Evolutionary conservation across 2,329 filamentous ascomycete species (phyloP), one percentile per base, ranked within the genome.

Genomic region (Neodidymelliopsis sp.): DNA sequence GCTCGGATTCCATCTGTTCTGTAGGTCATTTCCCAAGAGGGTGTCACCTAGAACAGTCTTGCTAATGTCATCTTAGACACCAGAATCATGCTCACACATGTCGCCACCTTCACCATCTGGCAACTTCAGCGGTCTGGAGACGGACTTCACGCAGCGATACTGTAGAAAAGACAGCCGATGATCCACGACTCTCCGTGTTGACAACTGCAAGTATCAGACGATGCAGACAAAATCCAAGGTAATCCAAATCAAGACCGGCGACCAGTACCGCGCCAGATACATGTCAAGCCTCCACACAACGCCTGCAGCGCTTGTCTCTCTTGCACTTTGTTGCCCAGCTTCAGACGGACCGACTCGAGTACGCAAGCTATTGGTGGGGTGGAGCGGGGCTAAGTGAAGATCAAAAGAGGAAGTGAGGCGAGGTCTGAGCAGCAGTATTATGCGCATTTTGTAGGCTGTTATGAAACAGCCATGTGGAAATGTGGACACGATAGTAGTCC

Each of bases 121-220:
- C 16, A 38, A 50, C 22, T 54, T 53, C 41, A 45, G 48, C 1
- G 41, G 47, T 6, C 55, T 69, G 19, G 66, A 70, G 47, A 70
- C 67, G 6, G 67, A 70, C 41, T 70, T 67, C 36, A 70, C 67
- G 2, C 48, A 57, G 18, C 40, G 41, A 10, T 70, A 54, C 46
- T 57, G 57, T 37, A 52, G 59, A n/a, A 55, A 52, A 23, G 40
- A 31, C 34, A 50, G 47, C 28, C 47, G 45, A 45, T 50, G 36
- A 50, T 27, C 1, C 6, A 18, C 12, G 15, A 5, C 10, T n/a
- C 8, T 19, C 12, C 8, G 15, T 12, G 15, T 3, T 6, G 16
- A 20, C 22, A 7, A 10, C 4, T 34, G 10, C 15, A 16, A 31
- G 29, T 10, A 16, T 19, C 15, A 4, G 12, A 18, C 6, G 29